These are phyloP conservation scores for Aspergillus nanangensis DNA, from an alignment of 495 filamentous ascomycete genomes.

Conservation along the genomic window DNA sequence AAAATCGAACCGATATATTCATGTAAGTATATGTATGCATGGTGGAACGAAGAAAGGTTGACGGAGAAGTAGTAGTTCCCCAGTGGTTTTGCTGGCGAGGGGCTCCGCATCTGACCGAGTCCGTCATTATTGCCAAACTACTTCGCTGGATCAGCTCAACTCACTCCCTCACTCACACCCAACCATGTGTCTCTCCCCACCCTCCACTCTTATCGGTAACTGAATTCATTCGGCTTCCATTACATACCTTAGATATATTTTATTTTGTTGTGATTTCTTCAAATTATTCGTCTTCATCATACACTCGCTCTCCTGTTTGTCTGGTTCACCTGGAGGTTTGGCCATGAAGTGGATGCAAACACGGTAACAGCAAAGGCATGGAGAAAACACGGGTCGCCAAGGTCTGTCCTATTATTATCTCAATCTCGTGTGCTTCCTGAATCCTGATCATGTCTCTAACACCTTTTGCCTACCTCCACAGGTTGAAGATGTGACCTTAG, in stretches of 20 bases:
- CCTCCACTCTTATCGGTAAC: no score
- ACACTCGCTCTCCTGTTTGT: neutral
- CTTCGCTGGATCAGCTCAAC: no score
- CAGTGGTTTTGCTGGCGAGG: slow-evolving; percentile 12
- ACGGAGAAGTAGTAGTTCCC: slow-evolving; percentile 19
- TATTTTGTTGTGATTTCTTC: neutral
- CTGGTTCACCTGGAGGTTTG: slow-evolving; percentile 5
- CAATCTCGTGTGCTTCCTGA: neutral
- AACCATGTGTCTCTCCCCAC: neutral
- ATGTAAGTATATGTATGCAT: neutral
- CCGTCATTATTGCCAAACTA: no score
- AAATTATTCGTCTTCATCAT: neutral
- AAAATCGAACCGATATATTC: neutral
- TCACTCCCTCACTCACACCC: neutral
- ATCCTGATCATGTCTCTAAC: slow-evolving; percentile 4
- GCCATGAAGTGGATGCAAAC: slow-evolving; percentile 35
- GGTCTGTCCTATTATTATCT: slow-evolving; percentile 27
- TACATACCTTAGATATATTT: no score
- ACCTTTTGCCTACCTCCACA: slow-evolving; percentile 9
- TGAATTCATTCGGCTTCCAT: no score
- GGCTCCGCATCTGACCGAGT: slow-evolving; percentile 21
- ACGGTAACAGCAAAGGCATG: slow-evolving; percentile 42
- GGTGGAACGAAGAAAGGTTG: neutral
- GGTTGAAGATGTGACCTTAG: slow-evolving; percentile 63
- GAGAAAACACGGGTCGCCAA: slow-evolving; percentile 55